These are phyloP conservation scores for Emericellopsis atlantica DNA, from an alignment of 2,329 filamentous ascomycete species.

Conservation along the genomic window DNA sequence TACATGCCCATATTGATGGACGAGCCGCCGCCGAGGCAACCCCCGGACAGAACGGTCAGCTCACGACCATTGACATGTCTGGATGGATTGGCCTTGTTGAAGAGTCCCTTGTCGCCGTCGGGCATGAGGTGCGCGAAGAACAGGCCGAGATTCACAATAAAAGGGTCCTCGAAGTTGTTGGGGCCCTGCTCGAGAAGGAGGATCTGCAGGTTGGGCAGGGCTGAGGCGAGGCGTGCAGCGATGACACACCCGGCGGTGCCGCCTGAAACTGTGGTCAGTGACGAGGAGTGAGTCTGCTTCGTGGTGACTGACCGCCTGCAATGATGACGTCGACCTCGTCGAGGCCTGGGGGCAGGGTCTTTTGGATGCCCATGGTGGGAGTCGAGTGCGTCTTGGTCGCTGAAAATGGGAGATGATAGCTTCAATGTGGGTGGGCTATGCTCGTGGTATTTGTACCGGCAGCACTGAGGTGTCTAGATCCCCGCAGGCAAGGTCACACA, in stretches of 20 bases:
- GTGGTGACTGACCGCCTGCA: slow-evolving; percentile 23
- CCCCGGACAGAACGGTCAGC: slow-evolving; percentile 10
- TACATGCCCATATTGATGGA: slow-evolving; percentile 20
- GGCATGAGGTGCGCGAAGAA: slow-evolving; percentile 9
- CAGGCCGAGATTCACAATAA: slow-evolving; percentile 33
- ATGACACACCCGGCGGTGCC: slow-evolving; percentile 34
- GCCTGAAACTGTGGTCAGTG: slow-evolving; percentile 18
- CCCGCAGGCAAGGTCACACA: too few relatives aligned
- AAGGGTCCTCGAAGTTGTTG: slow-evolving; percentile 35
- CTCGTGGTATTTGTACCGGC: too few relatives aligned
- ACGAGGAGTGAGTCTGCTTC: background rate
- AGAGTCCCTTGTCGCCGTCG: slow-evolving; percentile 8
- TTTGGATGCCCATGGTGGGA: slow-evolving; percentile 1
- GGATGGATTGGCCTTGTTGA: slow-evolving; percentile 10
- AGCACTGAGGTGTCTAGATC: too few relatives aligned
- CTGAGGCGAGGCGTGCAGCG: slow-evolving; percentile 33
- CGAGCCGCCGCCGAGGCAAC: slow-evolving; percentile 17
- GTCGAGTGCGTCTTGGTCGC: too few relatives aligned
- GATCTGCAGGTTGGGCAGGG: slow-evolving; percentile 32
- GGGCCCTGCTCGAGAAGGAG: slow-evolving; percentile 39
- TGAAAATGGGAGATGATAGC: too few relatives aligned
- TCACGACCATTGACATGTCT: slow-evolving; percentile 10
- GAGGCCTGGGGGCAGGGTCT: slow-evolving; percentile 12
- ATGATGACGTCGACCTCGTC: slow-evolving; percentile 38
- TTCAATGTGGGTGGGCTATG: too few relatives aligned